phyloP scores from a whole-genome alignment of 1,284 basidiomycete species.

The Leccinum subrobustum region DNA sequence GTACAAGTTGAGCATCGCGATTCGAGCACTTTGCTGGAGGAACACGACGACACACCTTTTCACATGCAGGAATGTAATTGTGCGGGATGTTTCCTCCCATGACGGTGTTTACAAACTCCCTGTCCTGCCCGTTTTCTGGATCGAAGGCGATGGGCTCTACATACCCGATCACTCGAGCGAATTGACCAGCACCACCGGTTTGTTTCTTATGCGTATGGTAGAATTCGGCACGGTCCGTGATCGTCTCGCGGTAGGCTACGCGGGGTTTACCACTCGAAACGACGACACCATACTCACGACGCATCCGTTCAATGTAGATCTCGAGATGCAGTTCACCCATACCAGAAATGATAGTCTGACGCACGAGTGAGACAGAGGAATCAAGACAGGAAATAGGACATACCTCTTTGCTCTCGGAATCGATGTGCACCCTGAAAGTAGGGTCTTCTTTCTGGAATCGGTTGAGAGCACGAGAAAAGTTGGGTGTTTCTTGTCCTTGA shows the following conservation, averaged over 20 bases:
- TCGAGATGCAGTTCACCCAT: conserved; percentile 99
- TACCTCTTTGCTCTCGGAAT: conserved; percentile 91
- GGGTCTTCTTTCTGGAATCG: conserved; percentile 99
- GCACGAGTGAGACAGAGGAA: conserved; percentile 1
- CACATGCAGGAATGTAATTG: conserved; percentile 92
- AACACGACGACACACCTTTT: conserved; percentile 63
- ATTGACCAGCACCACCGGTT: conserved; percentile 96
- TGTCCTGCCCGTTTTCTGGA: conserved; percentile 56
- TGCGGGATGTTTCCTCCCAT: conserved; percentile 93
- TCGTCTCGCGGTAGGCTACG: conserved; percentile 96
- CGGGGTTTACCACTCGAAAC: conserved; percentile 95
- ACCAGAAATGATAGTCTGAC: conserved; percentile 96
- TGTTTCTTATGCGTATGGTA: conserved; percentile 98
- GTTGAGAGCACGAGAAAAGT: conserved; percentile 95
- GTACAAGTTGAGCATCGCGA: conserved; percentile 1
- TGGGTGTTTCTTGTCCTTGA: conserved; percentile 88
- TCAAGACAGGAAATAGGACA: conserved; percentile 4
- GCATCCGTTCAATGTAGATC: conserved; percentile 99
- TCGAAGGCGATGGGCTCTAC: conserved; percentile 91
- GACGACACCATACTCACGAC: conserved; percentile 94
- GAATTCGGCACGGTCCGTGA: conserved; percentile 82
- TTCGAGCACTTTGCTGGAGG: neutral
- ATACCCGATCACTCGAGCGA: conserved; percentile 88
- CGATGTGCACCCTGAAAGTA: conserved; percentile 97
- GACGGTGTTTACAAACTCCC: conserved; percentile 85